These are phyloP conservation scores for Heterobasidion occidentale DNA, from an alignment of 1,284 basidiomycete species.

Conservation along the genomic window DNA sequence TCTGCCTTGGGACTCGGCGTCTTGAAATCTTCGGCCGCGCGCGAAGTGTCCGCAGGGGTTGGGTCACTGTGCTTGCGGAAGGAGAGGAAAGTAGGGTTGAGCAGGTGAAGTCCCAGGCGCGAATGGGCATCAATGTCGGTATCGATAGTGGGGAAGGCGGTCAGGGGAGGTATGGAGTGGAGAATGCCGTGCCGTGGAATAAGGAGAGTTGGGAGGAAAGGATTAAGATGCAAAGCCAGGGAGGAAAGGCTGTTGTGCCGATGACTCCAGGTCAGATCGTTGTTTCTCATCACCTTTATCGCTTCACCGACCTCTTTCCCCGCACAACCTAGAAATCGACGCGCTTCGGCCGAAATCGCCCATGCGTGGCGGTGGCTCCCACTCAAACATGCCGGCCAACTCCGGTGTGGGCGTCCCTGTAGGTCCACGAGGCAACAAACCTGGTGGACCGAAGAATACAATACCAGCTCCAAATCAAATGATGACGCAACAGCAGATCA, in stretches of 20 bases:
- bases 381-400: slow-evolving; percentile 6
- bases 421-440: slow-evolving; percentile 1
- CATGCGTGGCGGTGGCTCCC: slow-evolving; percentile 30
- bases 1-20: slow-evolving; percentile 89
- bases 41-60: slow-evolving; percentile 75
- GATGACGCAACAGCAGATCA: slow-evolving; percentile 31
- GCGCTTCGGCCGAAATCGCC: slow-evolving; percentile 84
- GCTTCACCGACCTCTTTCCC: background rate
- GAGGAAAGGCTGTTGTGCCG: background rate
- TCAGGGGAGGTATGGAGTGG: slow-evolving; percentile 6
- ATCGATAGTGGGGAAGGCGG: slow-evolving; percentile 28
- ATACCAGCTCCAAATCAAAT: slow-evolving; percentile 1
- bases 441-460: background rate
- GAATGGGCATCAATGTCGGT: background rate
- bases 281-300: background rate
- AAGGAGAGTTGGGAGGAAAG: background rate
- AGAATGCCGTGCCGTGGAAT: background rate
- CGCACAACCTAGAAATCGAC: slow-evolving; percentile 59
- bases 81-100: slow-evolving; percentile 48
- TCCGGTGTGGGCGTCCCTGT: slow-evolving; percentile 13
- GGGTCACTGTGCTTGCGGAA: slow-evolving; percentile 82
- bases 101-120: slow-evolving; percentile 16
- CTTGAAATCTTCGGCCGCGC: slow-evolving; percentile 86
- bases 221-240: background rate
- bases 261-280: background rate